A percentile compares a stretch with the other conserved stretches of the same genome.
phyloP scores from a whole-genome alignment of 129 eudicot genomes.

The Artemisia argyi region DNA sequence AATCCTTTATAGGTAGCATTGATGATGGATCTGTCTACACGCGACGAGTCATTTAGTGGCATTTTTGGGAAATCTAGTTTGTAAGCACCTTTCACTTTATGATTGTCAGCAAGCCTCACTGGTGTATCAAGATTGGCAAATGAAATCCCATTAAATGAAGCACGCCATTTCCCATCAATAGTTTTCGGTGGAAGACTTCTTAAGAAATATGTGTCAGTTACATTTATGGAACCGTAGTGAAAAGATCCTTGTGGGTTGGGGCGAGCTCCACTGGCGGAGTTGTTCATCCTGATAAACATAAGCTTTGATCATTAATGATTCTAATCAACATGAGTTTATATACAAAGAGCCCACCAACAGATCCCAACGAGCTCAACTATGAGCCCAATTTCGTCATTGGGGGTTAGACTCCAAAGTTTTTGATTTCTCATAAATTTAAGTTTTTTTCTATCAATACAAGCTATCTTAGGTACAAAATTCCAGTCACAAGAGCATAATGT shows the following conservation, averaged over 20 bases:
- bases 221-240: conserved; percentile 78
- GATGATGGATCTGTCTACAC: conserved; percentile 58
- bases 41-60: conserved; percentile 52
- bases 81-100: conserved; percentile 70
- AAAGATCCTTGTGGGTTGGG: conserved; percentile 98
- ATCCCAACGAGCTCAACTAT: too few relatives aligned
- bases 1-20: conserved; percentile 88
- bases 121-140: conserved; percentile 79
- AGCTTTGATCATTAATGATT: conserved; percentile 4
- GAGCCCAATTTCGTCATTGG: too few relatives aligned
- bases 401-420: too few relatives aligned
- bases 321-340: not conserved
- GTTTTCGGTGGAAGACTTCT: conserved; percentile 54
- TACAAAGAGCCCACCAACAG: too few relatives aligned
- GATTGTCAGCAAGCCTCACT: conserved; percentile 77
- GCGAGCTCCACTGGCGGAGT: conserved; percentile 93
- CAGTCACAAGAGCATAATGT: too few relatives aligned
- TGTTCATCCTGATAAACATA: conserved; percentile 61
- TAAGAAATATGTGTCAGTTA: conserved; percentile 59
- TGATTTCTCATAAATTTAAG: too few relatives aligned
- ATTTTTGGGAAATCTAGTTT: conserved; percentile 73
- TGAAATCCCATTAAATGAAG: conserved; percentile 85
- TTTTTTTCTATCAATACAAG: too few relatives aligned
- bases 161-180: conserved; percentile 64
- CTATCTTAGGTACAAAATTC: too few relatives aligned